Evolutionary conservation across 2,329 filamentous ascomycete genomes (phyloP).

Genomic region (Colletotrichum lini): DNA sequence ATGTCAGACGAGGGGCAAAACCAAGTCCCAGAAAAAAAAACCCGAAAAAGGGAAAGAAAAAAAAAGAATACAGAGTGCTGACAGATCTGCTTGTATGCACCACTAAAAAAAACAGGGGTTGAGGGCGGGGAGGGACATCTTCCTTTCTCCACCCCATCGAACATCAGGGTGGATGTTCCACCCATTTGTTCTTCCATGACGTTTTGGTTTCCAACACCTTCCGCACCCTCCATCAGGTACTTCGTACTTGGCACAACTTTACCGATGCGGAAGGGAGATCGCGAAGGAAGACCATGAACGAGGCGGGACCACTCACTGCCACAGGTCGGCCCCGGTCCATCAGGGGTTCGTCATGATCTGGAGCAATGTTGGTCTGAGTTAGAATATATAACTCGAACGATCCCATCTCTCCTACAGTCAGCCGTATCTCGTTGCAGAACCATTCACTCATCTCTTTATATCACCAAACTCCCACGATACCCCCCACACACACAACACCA

Average conservation of each 20-base stretch:
- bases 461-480: too few relatives aligned
- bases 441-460: not conserved
- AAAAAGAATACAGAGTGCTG: conserved; percentile 1
- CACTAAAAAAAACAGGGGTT: not conserved
- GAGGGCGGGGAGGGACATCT: too few relatives aligned
- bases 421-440: not conserved
- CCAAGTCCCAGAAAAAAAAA: not conserved
- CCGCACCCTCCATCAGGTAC: conserved; percentile 3
- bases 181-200: conserved; percentile 37
- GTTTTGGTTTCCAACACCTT: conserved; percentile 33
- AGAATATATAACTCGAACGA: conserved; percentile 14
- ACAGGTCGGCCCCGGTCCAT: conserved; percentile 23
- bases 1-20: conserved; percentile 36
- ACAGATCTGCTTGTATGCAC: not conserved
- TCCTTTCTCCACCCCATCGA: not conserved
- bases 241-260: too few relatives aligned
- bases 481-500: too few relatives aligned
- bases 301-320: not conserved
- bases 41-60: not conserved
- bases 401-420: not conserved
- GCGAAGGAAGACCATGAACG: not conserved
- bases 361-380: not conserved
- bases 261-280: not conserved
- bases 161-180: conserved; percentile 8
- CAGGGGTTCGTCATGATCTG: conserved; percentile 12